Percentiles rank a stretch among this genome's conserved stretches.
Evolutionary conservation across 2,329 filamentous ascomycete genomes (phyloP).

Genomic region (Teratosphaeria gauchensis): DNA sequence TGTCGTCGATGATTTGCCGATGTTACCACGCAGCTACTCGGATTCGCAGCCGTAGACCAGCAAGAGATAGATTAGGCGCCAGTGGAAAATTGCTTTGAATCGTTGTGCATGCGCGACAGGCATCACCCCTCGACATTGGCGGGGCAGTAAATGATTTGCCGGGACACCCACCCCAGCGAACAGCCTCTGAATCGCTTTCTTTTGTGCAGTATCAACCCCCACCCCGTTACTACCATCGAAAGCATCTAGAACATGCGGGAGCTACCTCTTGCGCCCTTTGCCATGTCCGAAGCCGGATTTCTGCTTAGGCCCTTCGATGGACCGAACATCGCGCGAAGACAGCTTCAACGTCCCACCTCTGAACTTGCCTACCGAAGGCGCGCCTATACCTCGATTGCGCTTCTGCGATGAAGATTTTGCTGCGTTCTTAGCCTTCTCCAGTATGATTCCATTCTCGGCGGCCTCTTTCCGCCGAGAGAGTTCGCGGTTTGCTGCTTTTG

Average conservation of each 20-base stretch:
- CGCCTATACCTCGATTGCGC: constrained; percentile 57
- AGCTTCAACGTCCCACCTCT: constrained; percentile 68
- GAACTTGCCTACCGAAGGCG: constrained; percentile 71
- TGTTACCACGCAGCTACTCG: neutral
- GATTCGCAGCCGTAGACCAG: neutral
- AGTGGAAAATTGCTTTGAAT: neutral
- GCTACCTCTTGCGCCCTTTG: neutral
- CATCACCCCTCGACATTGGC: neutral
- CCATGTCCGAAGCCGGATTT: neutral
- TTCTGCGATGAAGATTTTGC: constrained; percentile 28
- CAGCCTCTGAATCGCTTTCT: neutral
- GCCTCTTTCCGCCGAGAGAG: constrained; percentile 66
- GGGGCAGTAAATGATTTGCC: neutral
- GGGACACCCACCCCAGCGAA: neutral
- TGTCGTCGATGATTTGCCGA: neutral
- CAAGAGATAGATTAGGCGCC: neutral
- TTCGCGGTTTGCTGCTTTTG: constrained; percentile 57
- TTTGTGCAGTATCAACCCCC: neutral
- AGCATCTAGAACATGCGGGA: neutral
- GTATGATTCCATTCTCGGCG: constrained; percentile 78
- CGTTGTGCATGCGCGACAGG: neutral
- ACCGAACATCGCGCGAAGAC: constrained; percentile 64
- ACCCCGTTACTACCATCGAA: neutral
- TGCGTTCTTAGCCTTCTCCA: constrained; percentile 52
- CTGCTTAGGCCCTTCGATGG: constrained; percentile 48